Base-by-base conservation (phyloP, 352 stramenopile species). In the Phytophthora fragariaefolia region DNA sequence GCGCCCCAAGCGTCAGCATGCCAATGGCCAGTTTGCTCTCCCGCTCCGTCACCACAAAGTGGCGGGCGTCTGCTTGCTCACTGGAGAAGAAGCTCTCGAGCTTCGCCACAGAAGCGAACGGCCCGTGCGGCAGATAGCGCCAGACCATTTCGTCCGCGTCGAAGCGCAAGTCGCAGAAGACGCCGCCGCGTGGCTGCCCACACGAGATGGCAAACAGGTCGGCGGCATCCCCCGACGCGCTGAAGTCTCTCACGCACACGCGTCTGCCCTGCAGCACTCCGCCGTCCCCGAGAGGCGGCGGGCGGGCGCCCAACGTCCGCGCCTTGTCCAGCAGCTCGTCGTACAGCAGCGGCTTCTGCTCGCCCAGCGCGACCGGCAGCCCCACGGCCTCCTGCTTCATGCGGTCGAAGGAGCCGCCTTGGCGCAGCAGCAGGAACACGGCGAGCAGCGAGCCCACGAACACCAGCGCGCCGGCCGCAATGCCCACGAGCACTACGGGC, bases 401-500 rank as follows among this genome's bases (percentile, higher is more conserved):
- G 51, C 91, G 86, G 27, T 96, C 82, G 54, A 97, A 97, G 23
- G 90, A 97, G 6, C 91, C 91, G 10, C 91, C 91, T 36, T 86
- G 73, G 22, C 85, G 70, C 4, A 97, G 80, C 48, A 97, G 74
- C 63, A 92, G 76, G 45, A 95, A 96, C n/a, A 95, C 91, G 1
- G 85, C 77, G 32, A 90, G 45, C 45, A 97, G 73, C 54, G 89
- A 95, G 10, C 78, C 84, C 43, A 93, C 73, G 71, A 97, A 97
- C 52, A 97, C 91, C 58, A 85, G 58, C 26, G 76, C 80, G 52
- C 91, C 91, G 2, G 89, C 89, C 23, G 91, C 79, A 58, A 97
- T 95, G 47, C 91, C 91, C 24, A 84, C 58, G 48, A 89, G 36
- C 59, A 93, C 84, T 22, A 81, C 71, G 0, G 73, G 71, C 7